Conservation (phyloP, 129 eudicot genomes). For the Chrysanthemum makinoi region DNA sequence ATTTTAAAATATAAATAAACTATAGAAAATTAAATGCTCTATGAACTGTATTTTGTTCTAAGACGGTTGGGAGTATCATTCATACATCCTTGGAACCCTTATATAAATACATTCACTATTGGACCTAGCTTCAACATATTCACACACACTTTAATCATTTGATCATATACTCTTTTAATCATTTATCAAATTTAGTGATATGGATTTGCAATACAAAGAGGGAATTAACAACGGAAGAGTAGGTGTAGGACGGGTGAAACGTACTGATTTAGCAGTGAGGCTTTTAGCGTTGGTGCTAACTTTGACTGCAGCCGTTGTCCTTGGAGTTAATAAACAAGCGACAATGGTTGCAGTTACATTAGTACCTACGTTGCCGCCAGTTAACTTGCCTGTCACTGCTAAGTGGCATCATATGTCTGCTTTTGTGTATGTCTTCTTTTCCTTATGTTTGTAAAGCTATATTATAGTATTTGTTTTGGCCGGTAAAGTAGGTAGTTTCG, state of each 20-base stretch:
- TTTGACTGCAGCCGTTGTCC: slow-evolving; percentile 49
- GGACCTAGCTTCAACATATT: background rate
- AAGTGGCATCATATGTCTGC: slow-evolving; percentile 71
- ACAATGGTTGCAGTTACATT: slow-evolving; percentile 33
- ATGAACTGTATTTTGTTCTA: slow-evolving; percentile 17
- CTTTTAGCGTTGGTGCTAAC: slow-evolving; percentile 49
- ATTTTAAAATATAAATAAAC: background rate
- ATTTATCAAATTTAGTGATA: background rate
- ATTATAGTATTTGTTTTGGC: background rate
- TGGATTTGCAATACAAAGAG: slow-evolving; percentile 32
- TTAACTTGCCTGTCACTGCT: slow-evolving; percentile 57
- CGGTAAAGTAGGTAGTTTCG: background rate
- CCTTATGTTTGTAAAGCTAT: background rate
- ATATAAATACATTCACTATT: slow-evolving; percentile 10
- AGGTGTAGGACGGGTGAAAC: slow-evolving; percentile 23
- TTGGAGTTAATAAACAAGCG: slow-evolving; percentile 59
- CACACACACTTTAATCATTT: background rate
- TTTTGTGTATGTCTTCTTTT: slow-evolving; percentile 50
- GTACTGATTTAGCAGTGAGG: slow-evolving; percentile 40
- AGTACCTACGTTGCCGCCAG: slow-evolving; percentile 55
- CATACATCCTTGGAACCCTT: background rate
- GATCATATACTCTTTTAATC: background rate
- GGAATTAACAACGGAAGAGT: slow-evolving; percentile 17
- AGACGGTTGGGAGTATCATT: background rate
- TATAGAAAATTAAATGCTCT: background rate